Evolutionary conservation across 306 rosid species (phyloP).

Genomic region (Ormosia semicastrata): DNA sequence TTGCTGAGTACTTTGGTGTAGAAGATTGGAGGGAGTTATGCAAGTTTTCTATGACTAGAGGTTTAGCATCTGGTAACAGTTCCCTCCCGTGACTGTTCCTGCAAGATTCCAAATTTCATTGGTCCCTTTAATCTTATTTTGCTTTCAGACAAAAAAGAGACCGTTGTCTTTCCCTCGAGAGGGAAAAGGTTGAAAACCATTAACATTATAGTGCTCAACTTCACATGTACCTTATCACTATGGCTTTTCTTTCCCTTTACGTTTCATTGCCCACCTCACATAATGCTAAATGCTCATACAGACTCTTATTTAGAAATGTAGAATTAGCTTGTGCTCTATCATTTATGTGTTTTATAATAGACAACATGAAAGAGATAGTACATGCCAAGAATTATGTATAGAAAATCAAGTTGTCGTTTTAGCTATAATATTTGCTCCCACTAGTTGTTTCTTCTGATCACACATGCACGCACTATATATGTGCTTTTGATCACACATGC

Average conservation of each 20-base stretch:
- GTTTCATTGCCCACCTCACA: conserved; percentile 22
- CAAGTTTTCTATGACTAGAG: conserved; percentile 5
- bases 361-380: conserved; percentile 8
- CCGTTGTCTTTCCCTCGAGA: conserved; percentile 25
- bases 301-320: background rate
- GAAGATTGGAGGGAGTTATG: conserved; percentile 20
- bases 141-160: conserved; percentile 29
- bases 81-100: conserved; percentile 60
- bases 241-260: conserved; percentile 30
- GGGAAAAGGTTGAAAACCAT: conserved; percentile 24
- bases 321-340: conserved; percentile 1
- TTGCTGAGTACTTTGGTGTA: conserved; percentile 19
- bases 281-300: background rate
- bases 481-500: background rate
- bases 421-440: background rate
- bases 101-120: conserved; percentile 40
- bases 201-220: conserved; percentile 3
- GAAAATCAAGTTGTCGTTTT: background rate
- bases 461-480: background rate
- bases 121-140: conserved; percentile 28
- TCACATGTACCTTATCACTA: conserved; percentile 37
- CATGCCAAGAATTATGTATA: conserved; percentile 11
- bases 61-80: conserved; percentile 30
- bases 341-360: conserved; percentile 13
- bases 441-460: background rate